Evolutionary conservation across 805 yeast species (phyloP).

Genomic region (Schwanniomyces sp.): DNA sequence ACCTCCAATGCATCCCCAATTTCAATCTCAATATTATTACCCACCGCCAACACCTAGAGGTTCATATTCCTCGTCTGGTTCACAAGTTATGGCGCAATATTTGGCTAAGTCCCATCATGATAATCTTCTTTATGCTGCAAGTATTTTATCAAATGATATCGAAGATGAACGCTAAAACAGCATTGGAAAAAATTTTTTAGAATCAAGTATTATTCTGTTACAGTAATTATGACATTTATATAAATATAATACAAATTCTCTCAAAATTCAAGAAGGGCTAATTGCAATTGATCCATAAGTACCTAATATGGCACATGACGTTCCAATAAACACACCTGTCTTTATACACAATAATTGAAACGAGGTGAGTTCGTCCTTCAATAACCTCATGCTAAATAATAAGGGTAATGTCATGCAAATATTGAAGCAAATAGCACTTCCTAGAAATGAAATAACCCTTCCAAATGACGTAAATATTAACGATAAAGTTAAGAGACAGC

Average conservation of each 20-base stretch:
- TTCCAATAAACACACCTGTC: slow-evolving; percentile 18
- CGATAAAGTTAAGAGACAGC: slow-evolving; percentile 13
- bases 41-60: slow-evolving; percentile 3
- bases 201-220: background rate
- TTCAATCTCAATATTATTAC: slow-evolving; percentile 3
- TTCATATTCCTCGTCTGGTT: slow-evolving; percentile 44
- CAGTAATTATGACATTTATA: background rate
- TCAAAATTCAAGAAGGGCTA: slow-evolving; percentile 6
- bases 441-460: slow-evolving; percentile 39
- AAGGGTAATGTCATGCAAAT: slow-evolving; percentile 42
- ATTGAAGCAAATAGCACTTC: slow-evolving; percentile 41
- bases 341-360: slow-evolving; percentile 10
- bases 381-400: slow-evolving; percentile 29
- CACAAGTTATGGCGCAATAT: slow-evolving; percentile 77
- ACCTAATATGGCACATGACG: slow-evolving; percentile 22
- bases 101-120: slow-evolving; percentile 72
- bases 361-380: slow-evolving; percentile 17
- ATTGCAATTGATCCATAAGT: slow-evolving; percentile 21
- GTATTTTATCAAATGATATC: slow-evolving; percentile 18
- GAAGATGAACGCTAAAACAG: slow-evolving; percentile 10
- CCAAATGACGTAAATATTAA: slow-evolving; percentile 39
- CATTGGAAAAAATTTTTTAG: background rate
- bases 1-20: slow-evolving; percentile 3
- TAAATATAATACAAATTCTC: background rate
- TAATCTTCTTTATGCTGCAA: slow-evolving; percentile 46